phyloP scores from a whole-genome alignment of 176 grass and related monocot species.

The Poa annua region DNA sequence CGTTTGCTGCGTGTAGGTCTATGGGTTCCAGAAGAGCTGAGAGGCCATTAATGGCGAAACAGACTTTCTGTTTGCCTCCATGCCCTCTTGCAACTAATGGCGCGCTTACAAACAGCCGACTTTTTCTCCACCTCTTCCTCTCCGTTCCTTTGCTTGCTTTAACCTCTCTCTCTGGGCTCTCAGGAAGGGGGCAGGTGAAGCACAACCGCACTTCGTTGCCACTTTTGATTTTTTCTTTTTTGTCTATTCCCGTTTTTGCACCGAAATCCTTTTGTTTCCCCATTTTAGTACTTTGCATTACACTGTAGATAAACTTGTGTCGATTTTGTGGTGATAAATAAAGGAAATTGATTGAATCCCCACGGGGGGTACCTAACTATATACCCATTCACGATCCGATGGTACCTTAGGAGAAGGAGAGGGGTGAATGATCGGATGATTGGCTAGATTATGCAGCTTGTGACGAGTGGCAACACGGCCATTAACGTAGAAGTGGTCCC shows the following conservation, averaged over 20 bases:
- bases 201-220: conserved; percentile 35
- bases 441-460: no score
- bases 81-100: conserved; percentile 61
- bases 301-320: background rate
- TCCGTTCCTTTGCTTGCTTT: conserved; percentile 30
- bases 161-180: background rate
- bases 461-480: no score
- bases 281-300: background rate
- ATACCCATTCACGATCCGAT: no score
- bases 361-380: no score
- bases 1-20: conserved; percentile 23
- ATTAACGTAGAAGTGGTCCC: no score
- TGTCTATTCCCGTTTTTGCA: conserved; percentile 30
- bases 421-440: no score
- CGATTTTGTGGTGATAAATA: background rate
- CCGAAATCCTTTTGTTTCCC: background rate
- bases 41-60: conserved; percentile 68
- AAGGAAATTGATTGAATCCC: no score
- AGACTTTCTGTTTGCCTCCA: conserved; percentile 72
- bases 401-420: no score
- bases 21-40: conserved; percentile 45
- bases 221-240: conserved; percentile 38
- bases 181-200: conserved; percentile 43
- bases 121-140: conserved; percentile 39
- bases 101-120: conserved; percentile 48